phyloP scores from a whole-genome alignment of 1,139 yeast genomes.

The Diutina sp. region DNA sequence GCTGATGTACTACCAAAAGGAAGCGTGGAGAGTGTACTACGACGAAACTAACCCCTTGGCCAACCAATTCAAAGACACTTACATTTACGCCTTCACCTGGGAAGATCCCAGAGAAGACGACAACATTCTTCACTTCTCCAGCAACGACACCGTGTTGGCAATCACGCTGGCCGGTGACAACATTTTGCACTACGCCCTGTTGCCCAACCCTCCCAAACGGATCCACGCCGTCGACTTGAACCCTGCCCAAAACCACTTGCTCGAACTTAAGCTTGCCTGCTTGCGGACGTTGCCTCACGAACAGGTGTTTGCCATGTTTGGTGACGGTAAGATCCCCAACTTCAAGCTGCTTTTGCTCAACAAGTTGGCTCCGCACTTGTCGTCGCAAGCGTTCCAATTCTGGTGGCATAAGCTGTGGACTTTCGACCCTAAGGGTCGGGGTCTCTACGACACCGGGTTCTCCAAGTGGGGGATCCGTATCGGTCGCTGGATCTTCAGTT shows the following conservation, averaged over 20 bases:
- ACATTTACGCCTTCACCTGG: constrained; percentile 83
- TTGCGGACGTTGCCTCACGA: constrained; percentile 44
- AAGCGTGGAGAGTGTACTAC: constrained; percentile 69
- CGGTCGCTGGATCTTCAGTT: constrained; percentile 44
- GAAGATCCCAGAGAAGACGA: constrained; percentile 81
- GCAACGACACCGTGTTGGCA: constrained; percentile 63
- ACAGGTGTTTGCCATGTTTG: constrained; percentile 64
- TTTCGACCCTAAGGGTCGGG: constrained; percentile 40
- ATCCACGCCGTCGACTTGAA: constrained; percentile 80
- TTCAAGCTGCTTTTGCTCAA: constrained; percentile 32
- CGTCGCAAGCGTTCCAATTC: constrained; percentile 71
- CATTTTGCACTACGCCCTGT: constrained; percentile 56
- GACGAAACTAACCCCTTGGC: constrained; percentile 59
- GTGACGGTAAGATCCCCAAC: constrained; percentile 53
- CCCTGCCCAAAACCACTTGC: constrained; percentile 70
- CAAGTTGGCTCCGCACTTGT: constrained; percentile 54
- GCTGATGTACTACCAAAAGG: constrained; percentile 62
- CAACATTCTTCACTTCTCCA: constrained; percentile 43
- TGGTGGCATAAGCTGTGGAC: constrained; percentile 61
- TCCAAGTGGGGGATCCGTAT: constrained; percentile 76
- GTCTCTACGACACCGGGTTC: constrained; percentile 70
- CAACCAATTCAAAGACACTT: constrained; percentile 63
- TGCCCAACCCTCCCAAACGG: constrained; percentile 59
- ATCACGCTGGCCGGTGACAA: constrained; percentile 85
- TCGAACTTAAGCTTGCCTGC: constrained; percentile 67